Evolutionary conservation across 176 grass and related monocot species (phyloP).

Genomic region (Alloteropsis semialata): DNA sequence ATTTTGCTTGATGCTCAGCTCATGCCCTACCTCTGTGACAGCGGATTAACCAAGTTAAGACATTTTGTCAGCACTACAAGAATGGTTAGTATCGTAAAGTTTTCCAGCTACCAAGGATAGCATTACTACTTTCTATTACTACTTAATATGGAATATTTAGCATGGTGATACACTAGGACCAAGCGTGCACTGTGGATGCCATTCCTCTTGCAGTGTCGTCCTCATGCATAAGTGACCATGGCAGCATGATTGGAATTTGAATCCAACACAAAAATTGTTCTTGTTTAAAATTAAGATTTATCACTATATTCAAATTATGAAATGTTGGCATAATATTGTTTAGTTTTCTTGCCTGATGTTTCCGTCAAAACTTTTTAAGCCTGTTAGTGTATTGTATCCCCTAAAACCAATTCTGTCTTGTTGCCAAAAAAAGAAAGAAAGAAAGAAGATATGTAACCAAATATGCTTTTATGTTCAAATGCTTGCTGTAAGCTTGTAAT

Average conservation of each 20-base stretch:
- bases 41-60: constrained; percentile 64
- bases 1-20: constrained; percentile 94
- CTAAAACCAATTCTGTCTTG: not conserved
- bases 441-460: not conserved
- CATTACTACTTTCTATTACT: constrained; percentile 22
- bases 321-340: not conserved
- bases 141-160: constrained; percentile 25
- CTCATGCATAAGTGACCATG: not conserved
- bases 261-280: not conserved
- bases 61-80: constrained; percentile 54
- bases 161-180: constrained; percentile 12
- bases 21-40: constrained; percentile 82
- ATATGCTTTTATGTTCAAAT: constrained; percentile 13
- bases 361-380: constrained; percentile 11
- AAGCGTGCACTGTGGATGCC: not conserved
- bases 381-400: not conserved
- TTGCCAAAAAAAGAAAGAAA: not conserved
- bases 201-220: not conserved
- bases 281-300: not conserved
- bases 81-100: constrained; percentile 42
- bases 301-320: not conserved
- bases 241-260: not conserved
- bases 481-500: not conserved
- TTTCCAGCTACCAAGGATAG: constrained; percentile 22
- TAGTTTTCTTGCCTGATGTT: not conserved